Evolutionary conservation across 306 rosid genomes (phyloP), one percentile per base, ranked within the genome.

Genomic region (Begonia masoniana): DNA sequence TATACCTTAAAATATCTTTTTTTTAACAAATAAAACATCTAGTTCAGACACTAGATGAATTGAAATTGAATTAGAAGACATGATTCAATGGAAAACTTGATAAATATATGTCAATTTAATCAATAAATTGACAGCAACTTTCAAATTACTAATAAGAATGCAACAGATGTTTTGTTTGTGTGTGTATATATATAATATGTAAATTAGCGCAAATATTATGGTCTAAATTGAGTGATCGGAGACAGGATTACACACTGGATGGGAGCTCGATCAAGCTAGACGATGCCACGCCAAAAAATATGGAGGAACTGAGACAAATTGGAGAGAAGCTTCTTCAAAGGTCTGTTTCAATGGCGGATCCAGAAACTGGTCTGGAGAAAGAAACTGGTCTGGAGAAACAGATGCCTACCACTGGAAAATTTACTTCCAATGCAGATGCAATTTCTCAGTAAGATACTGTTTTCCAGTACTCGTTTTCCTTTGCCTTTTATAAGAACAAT

Each of bases 351-450:
- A 2, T 15, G 23, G 17, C 13, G 4, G 41, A 63, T 49, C 52
- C 53, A 52, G 12, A 14, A n/a, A 53, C 67, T 6, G 53, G 53
- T 31, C 36, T 62, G 51, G 53, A 61, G 15, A 56, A 21, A 21
- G n/a, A n/a, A n/a, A n/a, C n/a, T n/a, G n/a, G n/a, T n/a, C n/a
- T n/a, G n/a, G n/a, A n/a, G n/a, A n/a, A n/a, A n/a, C n/a, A n/a
- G n/a, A n/a, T 56, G 12, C 31, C 1, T 13, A 13, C 4, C 51
- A 5, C 15, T 10, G n/a, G 10, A 39, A 15, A 1, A 46, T 5
- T 46, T 10, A 23, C 53, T 46, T 56, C 69, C 43, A 56, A 64
- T 41, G 6, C 4, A 21, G 23, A 57, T 13, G 55, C 55, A 16
- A 36, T 55, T 23, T 9, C 19, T 21, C 10, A 35, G 63, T 51